phyloP scores from a whole-genome alignment of 2,329 filamentous ascomycete genomes.

The Dothidotthia symphoricarpi region DNA sequence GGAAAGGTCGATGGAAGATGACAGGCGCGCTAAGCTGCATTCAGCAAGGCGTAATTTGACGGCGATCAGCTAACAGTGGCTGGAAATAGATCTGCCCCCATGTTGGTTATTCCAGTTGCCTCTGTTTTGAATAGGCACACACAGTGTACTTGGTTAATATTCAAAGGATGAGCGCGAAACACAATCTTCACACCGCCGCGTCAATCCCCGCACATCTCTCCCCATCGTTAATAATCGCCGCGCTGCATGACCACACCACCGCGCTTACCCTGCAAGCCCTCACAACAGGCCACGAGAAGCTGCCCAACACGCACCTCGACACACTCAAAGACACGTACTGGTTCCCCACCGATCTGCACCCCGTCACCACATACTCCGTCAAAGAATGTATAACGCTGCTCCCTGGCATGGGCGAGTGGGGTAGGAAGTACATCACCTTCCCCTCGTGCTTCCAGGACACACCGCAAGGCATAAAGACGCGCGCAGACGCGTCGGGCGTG shows the following conservation, averaged over 20 bases:
- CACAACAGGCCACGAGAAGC: slow-evolving; percentile 29
- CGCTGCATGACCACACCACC: slow-evolving; percentile 38
- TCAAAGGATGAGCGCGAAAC: slow-evolving; percentile 25
- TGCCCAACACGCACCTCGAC: slow-evolving; percentile 20
- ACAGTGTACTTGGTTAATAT: no score
- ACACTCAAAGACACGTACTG: slow-evolving; percentile 37
- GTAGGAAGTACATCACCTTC: slow-evolving; percentile 34
- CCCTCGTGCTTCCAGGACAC: slow-evolving; percentile 36
- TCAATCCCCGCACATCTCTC: slow-evolving; percentile 29
- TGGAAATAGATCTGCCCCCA: no score
- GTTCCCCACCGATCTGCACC: slow-evolving; percentile 32
- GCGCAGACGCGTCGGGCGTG: slow-evolving; percentile 33
- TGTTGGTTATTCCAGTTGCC: no score
- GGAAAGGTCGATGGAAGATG: no score
- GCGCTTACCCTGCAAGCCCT: slow-evolving; percentile 36
- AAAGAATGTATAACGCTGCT: slow-evolving; percentile 31
- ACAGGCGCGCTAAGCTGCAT: no score
- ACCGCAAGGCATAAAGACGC: slow-evolving; percentile 32
- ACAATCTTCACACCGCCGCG: slow-evolving; percentile 34
- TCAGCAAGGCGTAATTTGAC: no score
- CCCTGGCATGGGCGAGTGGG: slow-evolving; percentile 33
- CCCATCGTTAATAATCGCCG: slow-evolving; percentile 26
- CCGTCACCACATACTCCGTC: slow-evolving; percentile 30
- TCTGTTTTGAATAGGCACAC: no score
- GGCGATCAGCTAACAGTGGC: no score